phyloP scores from a whole-genome alignment of 1,284 basidiomycete species.

The Sanghuangporus sanghuang region DNA sequence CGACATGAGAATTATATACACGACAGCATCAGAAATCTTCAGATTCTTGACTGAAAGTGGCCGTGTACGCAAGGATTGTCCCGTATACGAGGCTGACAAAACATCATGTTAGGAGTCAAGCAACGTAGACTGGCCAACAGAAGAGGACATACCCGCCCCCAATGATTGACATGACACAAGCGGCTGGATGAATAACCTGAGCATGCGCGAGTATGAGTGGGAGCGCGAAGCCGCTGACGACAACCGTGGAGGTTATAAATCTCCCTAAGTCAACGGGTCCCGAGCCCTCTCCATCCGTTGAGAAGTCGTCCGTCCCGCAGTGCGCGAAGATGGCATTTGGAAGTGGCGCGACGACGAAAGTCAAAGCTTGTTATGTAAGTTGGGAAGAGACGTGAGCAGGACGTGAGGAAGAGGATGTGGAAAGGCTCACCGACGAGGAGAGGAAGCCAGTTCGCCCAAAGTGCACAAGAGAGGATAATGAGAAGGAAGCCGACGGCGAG shows the following conservation, averaged over 20 bases:
- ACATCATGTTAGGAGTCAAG: slow-evolving; percentile 6
- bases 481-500: slow-evolving; percentile 95
- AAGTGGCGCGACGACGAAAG: slow-evolving; percentile 92
- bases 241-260: slow-evolving; percentile 88
- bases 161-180: slow-evolving; percentile 90
- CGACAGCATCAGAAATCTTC: slow-evolving; percentile 13
- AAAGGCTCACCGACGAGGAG: slow-evolving; percentile 86
- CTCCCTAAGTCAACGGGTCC: slow-evolving; percentile 79
- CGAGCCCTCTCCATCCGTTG: slow-evolving; percentile 50
- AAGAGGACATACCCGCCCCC: slow-evolving; percentile 71
- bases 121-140: not conserved
- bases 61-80: slow-evolving; percentile 85
- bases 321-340: slow-evolving; percentile 90
- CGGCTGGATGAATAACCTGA: slow-evolving; percentile 78
- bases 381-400: not conserved
- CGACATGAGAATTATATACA: not conserved
- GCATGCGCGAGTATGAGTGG: slow-evolving; percentile 93
- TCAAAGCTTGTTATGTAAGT: slow-evolving; percentile 60
- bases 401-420: not conserved
- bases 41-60: slow-evolving; percentile 70
- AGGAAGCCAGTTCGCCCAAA: slow-evolving; percentile 97
- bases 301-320: slow-evolving; percentile 84
- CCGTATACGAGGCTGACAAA: slow-evolving; percentile 79
- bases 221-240: slow-evolving; percentile 90
- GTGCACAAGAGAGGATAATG: slow-evolving; percentile 95